Percentiles rank a stretch among this genome's conserved stretches.
These are phyloP conservation scores for Saccharomyces kudriavzevii DNA, from an alignment of 805 yeast species.

Conservation along the genomic window DNA sequence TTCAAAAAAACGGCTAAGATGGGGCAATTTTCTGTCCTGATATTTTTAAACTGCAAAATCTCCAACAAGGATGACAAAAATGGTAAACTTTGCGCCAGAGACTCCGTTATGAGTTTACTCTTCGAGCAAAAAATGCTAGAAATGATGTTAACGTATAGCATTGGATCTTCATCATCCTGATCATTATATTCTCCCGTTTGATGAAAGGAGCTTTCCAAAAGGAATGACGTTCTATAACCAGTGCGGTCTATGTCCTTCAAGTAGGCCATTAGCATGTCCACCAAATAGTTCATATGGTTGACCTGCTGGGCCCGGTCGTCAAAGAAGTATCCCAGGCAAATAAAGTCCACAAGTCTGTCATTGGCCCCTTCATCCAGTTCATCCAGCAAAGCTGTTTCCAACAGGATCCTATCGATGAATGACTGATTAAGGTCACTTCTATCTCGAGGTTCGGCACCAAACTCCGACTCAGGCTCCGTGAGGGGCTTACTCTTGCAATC, in stretches of 20 bases:
- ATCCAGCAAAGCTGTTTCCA: constrained; percentile 33
- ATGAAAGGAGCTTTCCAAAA: not conserved
- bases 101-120: constrained; percentile 85
- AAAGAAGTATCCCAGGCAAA: constrained; percentile 39
- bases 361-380: constrained; percentile 31
- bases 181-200: constrained; percentile 1
- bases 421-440: constrained; percentile 6
- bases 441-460: not conserved
- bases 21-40: constrained; percentile 59
- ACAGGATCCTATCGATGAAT: constrained; percentile 32
- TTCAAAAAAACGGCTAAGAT: constrained; percentile 78
- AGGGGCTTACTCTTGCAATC: not conserved
- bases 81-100: constrained; percentile 64
- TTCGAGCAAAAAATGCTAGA: constrained; percentile 85
- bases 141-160: constrained; percentile 20
- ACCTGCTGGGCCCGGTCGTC: constrained; percentile 14
- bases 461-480: not conserved
- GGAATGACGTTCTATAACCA: constrained; percentile 1
- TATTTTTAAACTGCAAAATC: constrained; percentile 49
- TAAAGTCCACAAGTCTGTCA: constrained; percentile 38
- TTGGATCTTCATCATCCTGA: not conserved
- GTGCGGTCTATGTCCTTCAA: constrained; percentile 17
- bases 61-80: constrained; percentile 71
- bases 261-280: constrained; percentile 22
- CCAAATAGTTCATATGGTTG: constrained; percentile 25